Evolutionary conservation across 2,329 filamentous ascomycete species (phyloP).

Genomic region (Fusarium temperatum): DNA sequence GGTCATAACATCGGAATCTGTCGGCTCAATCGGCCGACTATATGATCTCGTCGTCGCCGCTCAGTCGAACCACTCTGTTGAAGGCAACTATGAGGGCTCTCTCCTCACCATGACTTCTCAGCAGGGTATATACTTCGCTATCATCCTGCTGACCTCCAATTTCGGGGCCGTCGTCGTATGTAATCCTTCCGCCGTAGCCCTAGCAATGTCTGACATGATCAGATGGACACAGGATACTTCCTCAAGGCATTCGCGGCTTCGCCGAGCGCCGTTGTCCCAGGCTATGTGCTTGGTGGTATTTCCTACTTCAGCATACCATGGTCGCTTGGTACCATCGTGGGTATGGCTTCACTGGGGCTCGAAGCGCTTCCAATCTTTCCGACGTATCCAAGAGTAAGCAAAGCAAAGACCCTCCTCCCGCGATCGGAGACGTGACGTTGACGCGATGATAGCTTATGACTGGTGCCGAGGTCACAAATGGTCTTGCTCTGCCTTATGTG

Average conservation of each 20-base stretch:
- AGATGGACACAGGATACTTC: background rate
- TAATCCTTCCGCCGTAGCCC: rapidly evolving
- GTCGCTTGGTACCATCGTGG: background rate
- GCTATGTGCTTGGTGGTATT: background rate
- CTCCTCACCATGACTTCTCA: background rate
- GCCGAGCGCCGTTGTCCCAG: background rate
- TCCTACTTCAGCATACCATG: background rate
- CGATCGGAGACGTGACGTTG: rapidly evolving
- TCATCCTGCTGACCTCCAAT: rapidly evolving
- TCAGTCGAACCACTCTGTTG: background rate
- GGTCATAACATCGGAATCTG: background rate
- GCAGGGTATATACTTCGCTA: background rate
- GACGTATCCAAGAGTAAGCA: background rate
- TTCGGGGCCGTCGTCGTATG: background rate
- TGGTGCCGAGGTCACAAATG: background rate
- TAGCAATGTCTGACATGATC: rapidly evolving
- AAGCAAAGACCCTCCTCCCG: rapidly evolving
- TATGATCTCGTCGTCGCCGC: background rate
- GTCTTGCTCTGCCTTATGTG: background rate
- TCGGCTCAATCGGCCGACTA: background rate
- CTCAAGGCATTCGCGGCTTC: background rate
- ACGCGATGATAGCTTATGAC: background rate
- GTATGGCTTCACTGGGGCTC: background rate
- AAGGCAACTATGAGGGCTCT: background rate
- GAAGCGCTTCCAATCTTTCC: background rate